Evolutionary conservation across 179 eudicot genomes (phyloP), one percentile per base, ranked within the genome.

Genomic region (Monotropa hypopitys): DNA sequence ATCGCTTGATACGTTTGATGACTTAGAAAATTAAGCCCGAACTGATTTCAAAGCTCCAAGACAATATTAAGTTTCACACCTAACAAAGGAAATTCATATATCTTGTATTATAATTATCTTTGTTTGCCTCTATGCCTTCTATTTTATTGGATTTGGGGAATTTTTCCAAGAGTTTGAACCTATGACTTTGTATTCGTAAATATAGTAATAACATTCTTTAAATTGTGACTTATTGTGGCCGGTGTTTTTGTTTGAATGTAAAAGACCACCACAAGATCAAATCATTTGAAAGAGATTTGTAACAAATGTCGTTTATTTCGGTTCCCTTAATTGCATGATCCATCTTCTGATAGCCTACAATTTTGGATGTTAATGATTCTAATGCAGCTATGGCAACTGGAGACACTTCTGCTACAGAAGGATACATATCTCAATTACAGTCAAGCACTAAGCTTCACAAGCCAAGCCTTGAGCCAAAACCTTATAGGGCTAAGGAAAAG

Each of bases 371-470:
- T 53, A 35, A 77, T 79, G 80, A 77, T 80, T 7, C 28, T 61
- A 30, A 56, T 88, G 86, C 96, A 96, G 99, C 80, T 96, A 72
- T 93, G 99, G 99, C 99, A 96, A 81, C 84, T 96, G 89, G 99
- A 96, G 85, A 91, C 98, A 80, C 95, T 96, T 72, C 82, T 96
- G 71, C 77, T 96, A 61, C 97, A 96, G 80, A 96, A 93, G 77
- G 97, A 96, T 84, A 93, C 98, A 1, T 96, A 96, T 80, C 83
- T 88, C 56, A 93, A 89, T 83, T 93, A 96, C 89, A 96, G 99
- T 80, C 96, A 90, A 83, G 98, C 99, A 65, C 91, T 96, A 33
- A 90, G 94, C 88, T 89, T 84, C 83, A 90, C 97, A 38, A 91
- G 96, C 90, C 96, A 91, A 79, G 98, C 94, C 74, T 82, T 96